Evolutionary conservation across 495 filamentous ascomycete genomes (phyloP).

Genomic region (Aspergillus egyptiacus): DNA sequence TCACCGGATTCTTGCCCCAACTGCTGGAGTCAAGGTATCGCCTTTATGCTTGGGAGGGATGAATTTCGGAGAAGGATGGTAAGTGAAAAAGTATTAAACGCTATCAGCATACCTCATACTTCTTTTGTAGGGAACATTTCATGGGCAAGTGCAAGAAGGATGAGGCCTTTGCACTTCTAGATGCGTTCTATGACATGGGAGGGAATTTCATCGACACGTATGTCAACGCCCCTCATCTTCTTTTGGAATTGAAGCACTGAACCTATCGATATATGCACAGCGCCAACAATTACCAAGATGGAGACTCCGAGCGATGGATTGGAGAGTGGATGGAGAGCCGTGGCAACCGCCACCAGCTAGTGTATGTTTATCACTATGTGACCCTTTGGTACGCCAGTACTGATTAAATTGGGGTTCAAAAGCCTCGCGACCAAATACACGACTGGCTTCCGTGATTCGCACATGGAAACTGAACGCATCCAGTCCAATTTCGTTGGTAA

Average conservation of each 20-base stretch:
- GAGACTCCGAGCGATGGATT: constrained; percentile 14
- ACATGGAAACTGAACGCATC: constrained; percentile 2
- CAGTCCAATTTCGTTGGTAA: constrained; percentile 51
- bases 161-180: constrained; percentile 8
- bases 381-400: neutral
- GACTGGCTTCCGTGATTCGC: constrained; percentile 3
- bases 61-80: constrained; percentile 12
- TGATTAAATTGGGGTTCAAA: neutral
- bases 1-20: constrained; percentile 13
- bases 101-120: neutral
- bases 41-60: constrained; percentile 12
- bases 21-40: constrained; percentile 10
- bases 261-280: neutral
- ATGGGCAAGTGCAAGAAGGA: constrained; percentile 13
- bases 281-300: constrained; percentile 12
- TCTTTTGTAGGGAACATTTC: neutral
- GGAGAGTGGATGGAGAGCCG: constrained; percentile 16
- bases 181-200: constrained; percentile 10
- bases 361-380: neutral
- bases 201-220: constrained; percentile 17
- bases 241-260: neutral
- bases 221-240: neutral
- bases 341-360: constrained; percentile 14
- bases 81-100: neutral
- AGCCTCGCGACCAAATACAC: constrained; percentile 16